A percentile compares a stretch with the other conserved stretches of the same genome.
phyloP scores from a whole-genome alignment of 257 asterid genomes.

The Lycium ferocissimum region DNA sequence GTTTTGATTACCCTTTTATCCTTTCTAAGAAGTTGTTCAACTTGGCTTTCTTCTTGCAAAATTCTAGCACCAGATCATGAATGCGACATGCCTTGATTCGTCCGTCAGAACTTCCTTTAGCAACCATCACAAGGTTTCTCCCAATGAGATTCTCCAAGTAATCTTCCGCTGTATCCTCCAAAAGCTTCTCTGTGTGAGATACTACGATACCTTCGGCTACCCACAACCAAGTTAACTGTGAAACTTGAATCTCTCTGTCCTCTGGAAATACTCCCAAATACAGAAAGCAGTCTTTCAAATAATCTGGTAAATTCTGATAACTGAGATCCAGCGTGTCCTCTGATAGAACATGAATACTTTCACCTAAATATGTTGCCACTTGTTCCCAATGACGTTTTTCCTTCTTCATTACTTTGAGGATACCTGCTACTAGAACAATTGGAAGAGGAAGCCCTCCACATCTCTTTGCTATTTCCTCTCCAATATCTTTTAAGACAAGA shows the following conservation, averaged over 20 bases:
- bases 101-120: background rate
- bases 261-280: background rate
- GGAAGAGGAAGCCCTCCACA: conserved; percentile 4
- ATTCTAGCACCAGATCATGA: background rate
- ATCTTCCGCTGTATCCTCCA: background rate
- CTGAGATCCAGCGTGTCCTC: background rate
- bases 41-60: background rate
- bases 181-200: background rate
- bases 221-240: background rate
- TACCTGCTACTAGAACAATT: conserved; percentile 23
- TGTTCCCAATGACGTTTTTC: background rate
- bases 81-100: background rate
- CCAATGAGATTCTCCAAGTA: background rate
- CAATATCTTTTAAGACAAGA: background rate
- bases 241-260: background rate
- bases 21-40: background rate
- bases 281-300: background rate
- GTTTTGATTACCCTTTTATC: background rate
- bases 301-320: background rate
- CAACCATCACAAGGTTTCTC: background rate
- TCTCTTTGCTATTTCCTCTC: background rate
- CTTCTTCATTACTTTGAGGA: background rate
- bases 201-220: background rate
- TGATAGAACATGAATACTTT: background rate
- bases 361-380: background rate